Conservation (phyloP, 495 filamentous ascomycete species). For the Aspergillus wentii region DNA sequence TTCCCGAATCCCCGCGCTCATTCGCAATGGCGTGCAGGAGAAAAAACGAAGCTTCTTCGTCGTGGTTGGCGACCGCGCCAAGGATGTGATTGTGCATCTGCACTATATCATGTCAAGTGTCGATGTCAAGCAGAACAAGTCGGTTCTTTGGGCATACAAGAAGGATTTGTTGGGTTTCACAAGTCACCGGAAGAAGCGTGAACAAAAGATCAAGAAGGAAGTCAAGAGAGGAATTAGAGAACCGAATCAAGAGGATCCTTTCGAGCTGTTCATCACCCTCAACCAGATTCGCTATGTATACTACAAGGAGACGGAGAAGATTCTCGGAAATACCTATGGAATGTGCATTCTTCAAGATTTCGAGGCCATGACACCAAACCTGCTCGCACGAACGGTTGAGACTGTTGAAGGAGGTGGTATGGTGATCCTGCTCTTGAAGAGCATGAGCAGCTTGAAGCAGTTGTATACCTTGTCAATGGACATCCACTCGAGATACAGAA, state of each 20-base stretch:
- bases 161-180: slow-evolving; percentile 94
- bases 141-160: slow-evolving; percentile 98
- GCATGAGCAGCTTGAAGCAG: slow-evolving; percentile 96
- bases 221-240: slow-evolving; percentile 94
- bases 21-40: slow-evolving; percentile 92
- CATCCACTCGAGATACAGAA: slow-evolving; percentile 92
- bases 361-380: slow-evolving; percentile 93
- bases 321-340: slow-evolving; percentile 95
- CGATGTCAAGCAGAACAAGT: slow-evolving; percentile 94
- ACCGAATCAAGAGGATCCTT: slow-evolving; percentile 92
- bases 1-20: slow-evolving; percentile 90
- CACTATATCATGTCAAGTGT: slow-evolving; percentile 89
- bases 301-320: slow-evolving; percentile 99
- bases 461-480: slow-evolving; percentile 98
- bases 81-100: slow-evolving; percentile 94
- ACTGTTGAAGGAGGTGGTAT: slow-evolving; percentile 96
- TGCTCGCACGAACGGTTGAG: slow-evolving; percentile 91
- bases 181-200: slow-evolving; percentile 94
- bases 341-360: slow-evolving; percentile 99
- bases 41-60: slow-evolving; percentile 98
- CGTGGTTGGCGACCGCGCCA: slow-evolving; percentile 90
- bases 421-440: slow-evolving; percentile 85
- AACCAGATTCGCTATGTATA: slow-evolving; percentile 98
- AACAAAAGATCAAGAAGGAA: slow-evolving; percentile 96
- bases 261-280: slow-evolving; percentile 95